Evolutionary conservation across 768 basidiomycete species (phyloP), one percentile per base, ranked within the genome.

Genomic region (Termitomyces sp.): DNA sequence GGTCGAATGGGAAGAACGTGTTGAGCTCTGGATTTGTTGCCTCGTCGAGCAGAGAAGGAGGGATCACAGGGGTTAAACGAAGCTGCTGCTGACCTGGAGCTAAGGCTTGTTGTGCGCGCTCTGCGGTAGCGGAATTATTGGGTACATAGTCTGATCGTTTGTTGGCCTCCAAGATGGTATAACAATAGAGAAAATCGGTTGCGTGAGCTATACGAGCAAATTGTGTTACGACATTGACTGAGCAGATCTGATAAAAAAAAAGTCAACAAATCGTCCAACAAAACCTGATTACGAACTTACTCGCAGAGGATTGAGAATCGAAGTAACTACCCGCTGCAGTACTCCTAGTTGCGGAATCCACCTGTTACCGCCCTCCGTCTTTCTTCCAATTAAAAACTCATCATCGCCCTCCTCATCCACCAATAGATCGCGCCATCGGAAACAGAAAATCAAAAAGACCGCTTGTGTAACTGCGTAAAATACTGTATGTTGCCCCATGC

Each of bases 1-100:
- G 97, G 70, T 99, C 97, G 68, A 99, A 99, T 0, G 97, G 97
- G 77, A 99, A 99, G 76, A 98, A 98, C 11, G 87, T 85, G 66
- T 93, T 94, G 54, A 98, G 78, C 58, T 95, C 93, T 9, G 81
- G 76, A 50, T 81, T 81, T 57, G 76, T 63, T 47, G 72, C 71
- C 49, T 68, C 72, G 8, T 70, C 72, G 17, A 73, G 62, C 28
- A 70, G 59, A 11, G 63, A 64, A 19, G 61, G 66, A 58, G 62
- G 67, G n/a, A 66, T 50, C 21, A 17, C 16, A 30, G 57, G 48
- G 23, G 42, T 16, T 5, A 32, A 19, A 6, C 58, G 56, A 14
- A 42, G 49, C 14, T 56, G 56, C 10, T 45, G 53, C 12, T 55
- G 54, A 28, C 41, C 27, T 3, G 54, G 25, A 19, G 56, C 30